Evolutionary conservation across 2,329 filamentous ascomycete species (phyloP).

Genomic region (Fonsecaea pedrosoi): DNA sequence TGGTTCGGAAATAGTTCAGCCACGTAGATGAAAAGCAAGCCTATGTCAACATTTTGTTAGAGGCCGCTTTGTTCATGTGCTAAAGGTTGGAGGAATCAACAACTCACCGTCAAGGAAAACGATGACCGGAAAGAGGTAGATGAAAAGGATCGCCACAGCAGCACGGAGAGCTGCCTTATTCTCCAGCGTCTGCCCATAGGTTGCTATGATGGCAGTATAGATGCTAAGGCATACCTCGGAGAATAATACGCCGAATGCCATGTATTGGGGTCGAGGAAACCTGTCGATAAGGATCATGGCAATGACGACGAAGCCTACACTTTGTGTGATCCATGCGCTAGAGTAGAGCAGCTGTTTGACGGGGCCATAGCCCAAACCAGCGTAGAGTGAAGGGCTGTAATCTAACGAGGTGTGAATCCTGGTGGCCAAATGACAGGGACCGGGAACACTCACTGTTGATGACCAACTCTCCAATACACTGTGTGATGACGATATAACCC

Average conservation of each 20-base stretch:
- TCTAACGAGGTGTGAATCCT: neutral
- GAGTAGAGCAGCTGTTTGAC: neutral
- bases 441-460: neutral
- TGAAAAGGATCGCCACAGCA: no score
- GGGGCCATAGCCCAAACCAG: neutral
- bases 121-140: no score
- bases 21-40: conserved; percentile 21
- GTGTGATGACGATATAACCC: neutral
- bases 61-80: no score
- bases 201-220: no score
- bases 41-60: no score
- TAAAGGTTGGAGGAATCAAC: no score
- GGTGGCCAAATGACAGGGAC: no score
- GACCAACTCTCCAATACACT: neutral
- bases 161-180: no score
- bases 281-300: conserved; percentile 27
- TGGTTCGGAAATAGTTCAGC: conserved; percentile 22
- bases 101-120: no score
- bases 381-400: neutral
- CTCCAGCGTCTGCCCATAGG: no score
- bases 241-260: conserved; percentile 37
- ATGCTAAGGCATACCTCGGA: no score
- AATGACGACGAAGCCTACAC: conserved; percentile 31
- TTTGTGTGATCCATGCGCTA: neutral
- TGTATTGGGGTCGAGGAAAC: conserved; percentile 27